These are phyloP conservation scores for Lophiotrema nucula DNA, from an alignment of 495 filamentous ascomycete species.

Conservation along the genomic window DNA sequence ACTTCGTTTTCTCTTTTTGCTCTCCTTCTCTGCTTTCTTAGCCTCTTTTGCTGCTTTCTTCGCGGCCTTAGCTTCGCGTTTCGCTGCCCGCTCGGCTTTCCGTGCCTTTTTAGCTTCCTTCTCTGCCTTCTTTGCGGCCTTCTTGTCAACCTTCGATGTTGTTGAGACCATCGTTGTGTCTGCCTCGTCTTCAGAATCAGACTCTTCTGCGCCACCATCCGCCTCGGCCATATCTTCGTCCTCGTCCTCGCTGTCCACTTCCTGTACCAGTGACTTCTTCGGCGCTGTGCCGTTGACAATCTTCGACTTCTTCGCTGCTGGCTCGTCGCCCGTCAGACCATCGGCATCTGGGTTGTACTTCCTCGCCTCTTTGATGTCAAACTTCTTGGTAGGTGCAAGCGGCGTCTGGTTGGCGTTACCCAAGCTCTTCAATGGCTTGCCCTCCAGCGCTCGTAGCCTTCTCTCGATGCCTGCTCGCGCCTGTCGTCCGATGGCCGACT, in stretches of 20 bases:
- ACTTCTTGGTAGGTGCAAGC: conserved; percentile 65
- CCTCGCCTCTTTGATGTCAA: conserved; percentile 87
- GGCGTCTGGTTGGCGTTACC: conserved; percentile 71
- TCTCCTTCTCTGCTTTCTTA: conserved; percentile 60
- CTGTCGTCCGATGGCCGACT: conserved; percentile 69
- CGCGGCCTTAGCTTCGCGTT: conserved; percentile 75
- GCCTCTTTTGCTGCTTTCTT: conserved; percentile 78
- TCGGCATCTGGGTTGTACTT: conserved; percentile 97
- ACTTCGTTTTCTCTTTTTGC: conserved; percentile 36
- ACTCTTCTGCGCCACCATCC: conserved; percentile 11
- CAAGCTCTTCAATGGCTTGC: conserved; percentile 78
- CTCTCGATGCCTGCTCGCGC: conserved; percentile 79
- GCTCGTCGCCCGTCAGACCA: conserved; percentile 71
- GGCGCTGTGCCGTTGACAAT: conserved; percentile 14
- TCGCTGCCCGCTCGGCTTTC: conserved; percentile 58
- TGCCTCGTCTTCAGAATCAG: conserved; percentile 34
- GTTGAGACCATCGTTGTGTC: conserved; percentile 8
- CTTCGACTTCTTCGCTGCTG: conserved; percentile 48
- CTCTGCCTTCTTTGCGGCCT: conserved; percentile 47
- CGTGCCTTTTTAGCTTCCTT: conserved; percentile 51
- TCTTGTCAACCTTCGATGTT: conserved; percentile 46
- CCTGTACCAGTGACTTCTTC: conserved; percentile 22
- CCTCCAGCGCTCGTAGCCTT: conserved; percentile 79
- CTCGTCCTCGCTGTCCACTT: conserved; percentile 32
- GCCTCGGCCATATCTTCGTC: conserved; percentile 34